phyloP scores from a whole-genome alignment of 225 moss, liverwort and hornwort species.

The Lunularia cruciata region DNA sequence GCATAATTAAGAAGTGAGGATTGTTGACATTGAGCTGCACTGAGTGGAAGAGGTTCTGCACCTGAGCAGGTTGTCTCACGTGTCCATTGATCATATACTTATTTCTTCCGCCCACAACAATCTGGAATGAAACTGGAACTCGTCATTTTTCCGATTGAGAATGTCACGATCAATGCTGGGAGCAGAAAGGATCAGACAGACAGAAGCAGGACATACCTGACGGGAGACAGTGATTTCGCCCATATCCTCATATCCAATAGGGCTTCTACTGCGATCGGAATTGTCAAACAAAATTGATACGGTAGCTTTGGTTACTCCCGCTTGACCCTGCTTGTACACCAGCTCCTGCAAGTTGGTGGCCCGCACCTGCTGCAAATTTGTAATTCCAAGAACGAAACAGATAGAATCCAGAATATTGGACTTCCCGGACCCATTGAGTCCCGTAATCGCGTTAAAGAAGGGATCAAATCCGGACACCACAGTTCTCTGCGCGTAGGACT shows the following conservation, averaged over 20 bases:
- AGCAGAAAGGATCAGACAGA: not conserved
- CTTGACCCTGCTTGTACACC: constrained; percentile 98
- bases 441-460: constrained; percentile 90
- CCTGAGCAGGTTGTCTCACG: constrained; percentile 80
- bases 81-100: constrained; percentile 95
- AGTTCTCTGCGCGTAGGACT: constrained; percentile 93
- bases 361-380: constrained; percentile 95
- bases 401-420: constrained; percentile 97
- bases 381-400: constrained; percentile 97
- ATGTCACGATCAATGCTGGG: constrained; percentile 6
- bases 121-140: constrained; percentile 41
- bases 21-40: constrained; percentile 99
- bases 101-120: constrained; percentile 94
- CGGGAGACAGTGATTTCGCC: constrained; percentile 92
- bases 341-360: constrained; percentile 92
- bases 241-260: constrained; percentile 81
- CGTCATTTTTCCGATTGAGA: not conserved
- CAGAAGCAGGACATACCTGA: constrained; percentile 49
- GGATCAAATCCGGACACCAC: constrained; percentile 91
- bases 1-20: constrained; percentile 97
- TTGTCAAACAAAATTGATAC: constrained; percentile 92
- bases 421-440: constrained; percentile 96
- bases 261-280: constrained; percentile 64
- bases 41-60: constrained; percentile 94
- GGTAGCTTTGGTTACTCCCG: constrained; percentile 87